phyloP scores from a whole-genome alignment of 2,329 filamentous ascomycete genomes.

The Hypoxylon sp. region DNA sequence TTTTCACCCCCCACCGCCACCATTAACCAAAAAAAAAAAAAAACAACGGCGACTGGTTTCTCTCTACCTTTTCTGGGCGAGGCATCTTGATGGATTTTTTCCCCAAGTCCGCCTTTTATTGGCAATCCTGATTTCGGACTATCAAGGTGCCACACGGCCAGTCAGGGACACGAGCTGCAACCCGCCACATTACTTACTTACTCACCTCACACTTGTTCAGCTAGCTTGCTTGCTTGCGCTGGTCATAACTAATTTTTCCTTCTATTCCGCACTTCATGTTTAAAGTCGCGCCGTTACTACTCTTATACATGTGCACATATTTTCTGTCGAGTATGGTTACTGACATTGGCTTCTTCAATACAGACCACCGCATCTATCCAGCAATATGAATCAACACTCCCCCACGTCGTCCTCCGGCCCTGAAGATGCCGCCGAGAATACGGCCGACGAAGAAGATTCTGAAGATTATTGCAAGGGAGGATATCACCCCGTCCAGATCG shows the following conservation, averaged over 20 bases:
- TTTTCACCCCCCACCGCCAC: slow-evolving; percentile 37
- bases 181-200: slow-evolving; percentile 37
- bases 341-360: slow-evolving; percentile 51
- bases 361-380: slow-evolving; percentile 70
- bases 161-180: slow-evolving; percentile 42
- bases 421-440: slow-evolving; percentile 90
- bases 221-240: slow-evolving; percentile 41
- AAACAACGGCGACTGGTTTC: slow-evolving; percentile 15
- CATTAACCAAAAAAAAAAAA: slow-evolving; percentile 16
- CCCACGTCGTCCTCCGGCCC: slow-evolving; percentile 83
- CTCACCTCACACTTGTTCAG: slow-evolving; percentile 17
- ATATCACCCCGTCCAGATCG: slow-evolving; percentile 94
- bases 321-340: slow-evolving; percentile 41
- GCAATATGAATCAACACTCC: slow-evolving; percentile 76
- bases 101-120: slow-evolving; percentile 38
- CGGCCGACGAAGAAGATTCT: slow-evolving; percentile 97
- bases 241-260: slow-evolving; percentile 32
- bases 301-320: slow-evolving; percentile 24
- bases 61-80: slow-evolving; percentile 27
- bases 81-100: slow-evolving; percentile 29
- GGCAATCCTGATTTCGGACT: slow-evolving; percentile 49
- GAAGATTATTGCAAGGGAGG: slow-evolving; percentile 99
- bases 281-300: slow-evolving; percentile 25
- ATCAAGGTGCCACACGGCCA: slow-evolving; percentile 47
- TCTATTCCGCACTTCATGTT: slow-evolving; percentile 21